Evolutionary conservation across 2,329 filamentous ascomycete genomes (phyloP).

Genomic region (Botrytis deweyae): DNA sequence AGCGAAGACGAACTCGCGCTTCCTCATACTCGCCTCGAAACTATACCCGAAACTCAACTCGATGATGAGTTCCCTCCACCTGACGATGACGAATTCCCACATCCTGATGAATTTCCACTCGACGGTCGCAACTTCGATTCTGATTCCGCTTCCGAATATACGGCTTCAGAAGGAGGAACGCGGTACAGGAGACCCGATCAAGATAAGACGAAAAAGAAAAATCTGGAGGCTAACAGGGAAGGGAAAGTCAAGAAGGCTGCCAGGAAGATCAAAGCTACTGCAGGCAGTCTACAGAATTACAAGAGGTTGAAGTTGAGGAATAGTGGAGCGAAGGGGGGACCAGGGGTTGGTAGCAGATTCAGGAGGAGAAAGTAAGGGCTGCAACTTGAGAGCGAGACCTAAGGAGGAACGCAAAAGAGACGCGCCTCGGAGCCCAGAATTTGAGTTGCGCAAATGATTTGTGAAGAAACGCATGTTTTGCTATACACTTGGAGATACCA

Average conservation of each 20-base stretch:
- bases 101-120: conserved; percentile 23
- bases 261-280: conserved; percentile 62
- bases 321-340: conserved; percentile 60
- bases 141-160: conserved; percentile 38
- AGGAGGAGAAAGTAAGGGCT: conserved; percentile 48
- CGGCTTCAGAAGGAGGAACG: conserved; percentile 40
- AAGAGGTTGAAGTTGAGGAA: conserved; percentile 64
- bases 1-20: conserved; percentile 40
- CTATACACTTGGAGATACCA: neutral
- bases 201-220: conserved; percentile 29
- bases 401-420: neutral
- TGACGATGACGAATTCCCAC: conserved; percentile 1
- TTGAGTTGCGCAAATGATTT: neutral
- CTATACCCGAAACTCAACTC: conserved; percentile 33
- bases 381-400: neutral
- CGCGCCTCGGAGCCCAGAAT: neutral
- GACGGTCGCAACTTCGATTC: conserved; percentile 39
- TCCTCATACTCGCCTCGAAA: conserved; percentile 23
- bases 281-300: conserved; percentile 59
- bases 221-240: conserved; percentile 36
- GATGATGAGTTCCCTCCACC: conserved; percentile 22
- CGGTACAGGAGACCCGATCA: conserved; percentile 38
- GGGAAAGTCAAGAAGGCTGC: conserved; percentile 51
- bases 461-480: neutral
- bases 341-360: conserved; percentile 57